Conservation (phyloP, 495 filamentous ascomycete species). For the Trichoderma reesei region DNA sequence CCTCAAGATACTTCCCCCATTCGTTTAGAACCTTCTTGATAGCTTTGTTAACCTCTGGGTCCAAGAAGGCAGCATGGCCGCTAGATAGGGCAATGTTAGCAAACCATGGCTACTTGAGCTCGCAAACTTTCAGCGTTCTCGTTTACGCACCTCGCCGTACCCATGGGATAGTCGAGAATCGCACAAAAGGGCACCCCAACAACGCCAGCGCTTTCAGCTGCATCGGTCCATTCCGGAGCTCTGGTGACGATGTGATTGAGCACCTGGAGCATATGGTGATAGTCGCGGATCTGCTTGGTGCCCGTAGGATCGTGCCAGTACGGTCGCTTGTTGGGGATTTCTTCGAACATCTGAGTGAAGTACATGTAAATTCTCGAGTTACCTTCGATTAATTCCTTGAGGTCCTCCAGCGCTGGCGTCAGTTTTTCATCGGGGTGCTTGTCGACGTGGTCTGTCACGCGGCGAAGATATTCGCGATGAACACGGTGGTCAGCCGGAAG, state of each 20-base stretch:
- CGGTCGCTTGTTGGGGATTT: constrained; percentile 48
- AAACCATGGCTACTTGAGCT: neutral
- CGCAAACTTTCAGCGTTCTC: constrained; percentile 20
- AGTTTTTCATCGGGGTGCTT: constrained; percentile 31
- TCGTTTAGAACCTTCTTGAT: constrained; percentile 59
- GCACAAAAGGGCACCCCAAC: constrained; percentile 60
- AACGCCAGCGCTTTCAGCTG: constrained; percentile 44
- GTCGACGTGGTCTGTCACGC: constrained; percentile 36
- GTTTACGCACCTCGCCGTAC: constrained; percentile 50
- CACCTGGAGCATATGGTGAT: constrained; percentile 52
- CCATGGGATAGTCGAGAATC: constrained; percentile 66
- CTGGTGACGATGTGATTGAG: constrained; percentile 54
- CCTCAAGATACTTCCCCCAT: constrained; percentile 53
- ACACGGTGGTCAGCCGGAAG: constrained; percentile 44
- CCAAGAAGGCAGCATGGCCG: constrained; percentile 56
- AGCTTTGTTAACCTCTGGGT: constrained; percentile 56
- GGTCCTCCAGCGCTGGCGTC: constrained; percentile 35
- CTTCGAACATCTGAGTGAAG: constrained; percentile 53
- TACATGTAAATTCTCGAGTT: constrained; percentile 41
- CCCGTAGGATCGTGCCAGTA: constrained; percentile 55
- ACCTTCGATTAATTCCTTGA: constrained; percentile 38
- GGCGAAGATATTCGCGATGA: constrained; percentile 39
- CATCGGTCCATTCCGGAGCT: constrained; percentile 52
- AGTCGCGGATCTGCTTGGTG: constrained; percentile 49
- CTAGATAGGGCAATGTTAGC: constrained; percentile 10